phyloP scores from a whole-genome alignment of 2,329 filamentous ascomycete genomes.

The Sclerotinia minor region DNA sequence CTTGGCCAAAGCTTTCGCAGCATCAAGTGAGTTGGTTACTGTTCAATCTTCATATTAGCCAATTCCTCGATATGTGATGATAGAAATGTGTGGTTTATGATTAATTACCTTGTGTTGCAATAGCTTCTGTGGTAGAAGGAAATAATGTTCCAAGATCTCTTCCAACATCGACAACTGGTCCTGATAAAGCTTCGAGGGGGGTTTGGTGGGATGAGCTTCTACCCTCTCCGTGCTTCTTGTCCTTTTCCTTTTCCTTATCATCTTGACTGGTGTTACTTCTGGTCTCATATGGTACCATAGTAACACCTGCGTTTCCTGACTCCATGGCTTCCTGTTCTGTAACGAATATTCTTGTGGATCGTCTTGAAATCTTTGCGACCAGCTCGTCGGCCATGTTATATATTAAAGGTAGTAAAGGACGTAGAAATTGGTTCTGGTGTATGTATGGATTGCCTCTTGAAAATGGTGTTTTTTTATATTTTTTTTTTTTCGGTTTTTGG shows the following conservation, averaged over 20 bases:
- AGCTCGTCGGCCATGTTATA: conserved; percentile 27
- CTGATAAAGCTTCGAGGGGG: conserved; percentile 13
- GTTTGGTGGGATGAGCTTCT: conserved; percentile 23
- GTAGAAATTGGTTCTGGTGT: neutral
- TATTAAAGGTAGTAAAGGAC: neutral
- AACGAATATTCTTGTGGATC: conserved; percentile 31
- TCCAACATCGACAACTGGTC: conserved; percentile 29
- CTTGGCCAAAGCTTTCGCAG: conserved; percentile 28
- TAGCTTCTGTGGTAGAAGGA: conserved; percentile 28
- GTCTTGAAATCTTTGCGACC: conserved; percentile 30
- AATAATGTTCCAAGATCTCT: conserved; percentile 28
- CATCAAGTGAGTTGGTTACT: conserved; percentile 29
- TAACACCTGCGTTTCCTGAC: conserved; percentile 9
- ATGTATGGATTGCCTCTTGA: neutral
- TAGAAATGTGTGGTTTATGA: neutral
- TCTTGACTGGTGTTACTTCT: conserved; percentile 20
- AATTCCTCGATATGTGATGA: neutral
- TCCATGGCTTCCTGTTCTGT: conserved; percentile 29
- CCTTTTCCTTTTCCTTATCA: conserved; percentile 28
- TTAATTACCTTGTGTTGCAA: conserved; percentile 32
- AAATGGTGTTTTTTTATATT: neutral
- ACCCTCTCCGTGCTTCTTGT: conserved; percentile 16
- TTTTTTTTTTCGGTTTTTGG: neutral
- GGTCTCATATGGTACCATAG: conserved; percentile 21
- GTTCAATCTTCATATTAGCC: conserved; percentile 24